Percentiles rank a stretch among this genome's conserved stretches.
Evolutionary conservation across 2,329 filamentous ascomycete species (phyloP).

Genomic region (Scedosporium aurantiacum): DNA sequence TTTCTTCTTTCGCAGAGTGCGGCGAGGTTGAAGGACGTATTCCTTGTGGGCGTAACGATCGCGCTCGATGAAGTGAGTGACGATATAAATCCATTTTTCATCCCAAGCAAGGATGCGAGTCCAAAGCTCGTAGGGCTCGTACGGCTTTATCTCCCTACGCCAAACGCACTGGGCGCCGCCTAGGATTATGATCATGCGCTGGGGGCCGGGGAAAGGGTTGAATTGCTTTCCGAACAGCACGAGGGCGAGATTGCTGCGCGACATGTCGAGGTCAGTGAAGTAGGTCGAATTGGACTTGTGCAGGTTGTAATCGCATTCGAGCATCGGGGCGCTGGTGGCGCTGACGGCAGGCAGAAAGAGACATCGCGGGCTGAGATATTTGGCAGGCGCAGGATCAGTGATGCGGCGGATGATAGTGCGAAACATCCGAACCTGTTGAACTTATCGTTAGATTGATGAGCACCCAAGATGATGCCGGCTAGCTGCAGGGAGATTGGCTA

Average conservation of each 20-base stretch:
- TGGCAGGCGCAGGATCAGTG: not conserved
- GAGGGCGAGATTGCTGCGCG: slow-evolving; percentile 53
- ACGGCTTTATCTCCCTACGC: not conserved
- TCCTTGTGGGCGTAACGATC: not conserved
- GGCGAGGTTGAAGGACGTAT: not conserved
- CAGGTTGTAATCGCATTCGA: slow-evolving; percentile 79
- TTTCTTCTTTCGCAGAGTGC: not conserved
- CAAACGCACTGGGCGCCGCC: not conserved
- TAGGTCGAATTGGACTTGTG: slow-evolving; percentile 80
- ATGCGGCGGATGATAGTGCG: not conserved
- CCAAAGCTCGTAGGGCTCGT: slow-evolving; percentile 38
- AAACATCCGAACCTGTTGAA: not conserved
- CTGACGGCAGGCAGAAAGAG: not conserved
- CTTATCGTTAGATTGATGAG: not conserved
- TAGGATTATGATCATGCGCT: not conserved
- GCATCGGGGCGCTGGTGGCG: slow-evolving; percentile 34
- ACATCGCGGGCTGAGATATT: not conserved
- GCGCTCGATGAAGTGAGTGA: slow-evolving; percentile 55
- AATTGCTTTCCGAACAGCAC: not conserved
- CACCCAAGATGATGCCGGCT: not conserved
- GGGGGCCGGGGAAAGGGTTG: not conserved
- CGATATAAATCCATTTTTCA: slow-evolving; percentile 68
- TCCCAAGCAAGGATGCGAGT: slow-evolving; percentile 63
- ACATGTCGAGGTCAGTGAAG: slow-evolving; percentile 75
- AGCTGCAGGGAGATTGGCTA: not conserved